phyloP scores from a whole-genome alignment of 768 basidiomycete genomes.

The Strobilomyces echinocephalus region DNA sequence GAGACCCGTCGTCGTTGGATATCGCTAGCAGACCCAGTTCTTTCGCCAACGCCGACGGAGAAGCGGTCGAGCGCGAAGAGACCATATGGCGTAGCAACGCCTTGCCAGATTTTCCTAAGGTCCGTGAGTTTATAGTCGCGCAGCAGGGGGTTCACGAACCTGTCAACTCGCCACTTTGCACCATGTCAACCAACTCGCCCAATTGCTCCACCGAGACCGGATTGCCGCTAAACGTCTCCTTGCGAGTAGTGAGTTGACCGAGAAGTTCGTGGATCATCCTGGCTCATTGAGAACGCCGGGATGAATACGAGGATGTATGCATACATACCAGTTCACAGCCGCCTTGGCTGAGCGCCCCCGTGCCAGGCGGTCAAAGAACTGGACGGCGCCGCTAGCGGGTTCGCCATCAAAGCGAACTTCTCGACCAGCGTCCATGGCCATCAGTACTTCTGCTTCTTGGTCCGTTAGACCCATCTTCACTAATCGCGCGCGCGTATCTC shows the following conservation, averaged over 20 bases:
- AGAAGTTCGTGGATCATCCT: constrained; percentile 90
- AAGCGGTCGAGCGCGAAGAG: constrained; percentile 50
- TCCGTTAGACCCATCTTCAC: constrained; percentile 48
- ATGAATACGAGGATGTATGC: neutral
- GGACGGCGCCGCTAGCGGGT: constrained; percentile 49
- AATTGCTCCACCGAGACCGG: constrained; percentile 60
- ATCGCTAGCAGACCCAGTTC: constrained; percentile 44
- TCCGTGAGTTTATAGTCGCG: neutral
- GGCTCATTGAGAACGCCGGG: neutral
- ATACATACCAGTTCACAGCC: constrained; percentile 80
- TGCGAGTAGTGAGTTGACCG: constrained; percentile 64
- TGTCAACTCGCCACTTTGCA: constrained; percentile 62
- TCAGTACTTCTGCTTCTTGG: constrained; percentile 70
- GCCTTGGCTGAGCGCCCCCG: constrained; percentile 61
- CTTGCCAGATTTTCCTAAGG: constrained; percentile 73
- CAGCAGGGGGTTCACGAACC: constrained; percentile 36
- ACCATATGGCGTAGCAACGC: too few species aligned
- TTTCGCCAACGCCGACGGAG: constrained; percentile 41
- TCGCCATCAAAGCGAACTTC: constrained; percentile 63
- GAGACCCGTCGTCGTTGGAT: constrained; percentile 17
- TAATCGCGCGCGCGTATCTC: constrained; percentile 54
- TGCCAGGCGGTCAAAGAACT: constrained; percentile 79
- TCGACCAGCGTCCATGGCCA: constrained; percentile 62
- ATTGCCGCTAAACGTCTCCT: constrained; percentile 55
- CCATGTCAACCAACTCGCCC: constrained; percentile 73